Evolutionary conservation across 139 green algal genomes (phyloP).

Genomic region (Coelastrella sp.): DNA sequence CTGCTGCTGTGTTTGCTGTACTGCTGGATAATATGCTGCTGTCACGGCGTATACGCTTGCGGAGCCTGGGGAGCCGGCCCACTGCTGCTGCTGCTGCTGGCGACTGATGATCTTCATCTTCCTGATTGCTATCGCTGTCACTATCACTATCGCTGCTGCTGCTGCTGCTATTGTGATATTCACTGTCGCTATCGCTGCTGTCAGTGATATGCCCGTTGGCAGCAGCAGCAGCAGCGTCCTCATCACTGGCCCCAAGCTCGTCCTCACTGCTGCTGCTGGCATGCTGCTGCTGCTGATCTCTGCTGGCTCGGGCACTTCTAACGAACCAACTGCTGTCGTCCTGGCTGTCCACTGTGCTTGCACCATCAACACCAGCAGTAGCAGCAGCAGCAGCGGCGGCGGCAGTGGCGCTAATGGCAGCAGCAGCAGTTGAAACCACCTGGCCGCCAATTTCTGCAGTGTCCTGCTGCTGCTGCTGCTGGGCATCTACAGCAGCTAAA

Average conservation of each 20-base stretch:
- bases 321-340: conserved; percentile 3
- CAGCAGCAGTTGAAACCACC: background rate
- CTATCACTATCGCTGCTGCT: conserved; percentile 30
- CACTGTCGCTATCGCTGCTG: background rate
- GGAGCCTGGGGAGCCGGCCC: background rate
- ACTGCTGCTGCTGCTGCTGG: background rate
- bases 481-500: conserved; percentile 39
- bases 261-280: conserved; percentile 1
- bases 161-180: background rate
- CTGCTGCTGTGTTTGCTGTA: conserved; percentile 4
- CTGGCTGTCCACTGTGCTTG: background rate
- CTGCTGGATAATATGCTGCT: conserved; percentile 1
- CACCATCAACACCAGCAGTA: background rate
- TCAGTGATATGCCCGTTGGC: too few species aligned
- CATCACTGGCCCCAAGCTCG: too few species aligned
- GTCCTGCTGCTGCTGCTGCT: conserved; percentile 43
- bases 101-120: background rate
- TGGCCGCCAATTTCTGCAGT: background rate
- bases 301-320: background rate
- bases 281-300: conserved; percentile 23
- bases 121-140: background rate
- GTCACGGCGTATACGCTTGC: background rate
- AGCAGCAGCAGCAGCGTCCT: too few species aligned
- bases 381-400: background rate
- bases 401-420: background rate